Base-by-base conservation (phyloP, 805 yeast genomes). In the Yarrowia hollandica region DNA sequence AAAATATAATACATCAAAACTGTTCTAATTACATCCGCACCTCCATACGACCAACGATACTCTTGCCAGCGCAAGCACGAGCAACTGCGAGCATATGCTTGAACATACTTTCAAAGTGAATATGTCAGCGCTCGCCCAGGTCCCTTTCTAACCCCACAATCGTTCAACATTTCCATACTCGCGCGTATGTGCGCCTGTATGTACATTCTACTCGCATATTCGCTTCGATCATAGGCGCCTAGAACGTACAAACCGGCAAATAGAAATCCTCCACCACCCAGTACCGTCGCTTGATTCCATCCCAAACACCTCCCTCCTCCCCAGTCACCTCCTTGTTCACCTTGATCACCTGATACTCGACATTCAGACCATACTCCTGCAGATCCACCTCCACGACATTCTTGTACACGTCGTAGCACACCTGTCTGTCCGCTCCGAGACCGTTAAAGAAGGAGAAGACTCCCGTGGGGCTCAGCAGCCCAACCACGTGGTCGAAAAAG, bases 381-480 rank as follows among this genome's bases (percentile, higher is more conserved):
- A 91, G 76, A 71, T 91, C 97, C 60, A 88, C 71, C 63, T 84
- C 88, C 4, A 88, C 96, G 60, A 91, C 83, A 65, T 83, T 80
- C 70, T 82, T 85, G 75, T 92, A 91, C 8, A 92, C 97, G 66
- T 91, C 91, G 68, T 86, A 86, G 64, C 86, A 81, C 12, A 86
- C 76, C 65, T 82, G 79, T 65, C 90, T 75, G 64, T 86, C 94
- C 14, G 91, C 92, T 21, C 94, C 94, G 9, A 88, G 77, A 0
- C 98, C 98, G 67, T 91, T 92, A 78, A 91, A 91, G 69, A 90
- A 91, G 5, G 96, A 89, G 63, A 91, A 90, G 0, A 83, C 79
- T 8, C 97, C 98, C 30, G 82, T 80, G 7, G 94, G 88, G 69
- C 86, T 86, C 64, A 91, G 73, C 52, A 91, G 74, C 0, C 96